These are phyloP conservation scores for Canna indica DNA, from an alignment of 176 grass and related monocot species.

Conservation along the genomic window DNA sequence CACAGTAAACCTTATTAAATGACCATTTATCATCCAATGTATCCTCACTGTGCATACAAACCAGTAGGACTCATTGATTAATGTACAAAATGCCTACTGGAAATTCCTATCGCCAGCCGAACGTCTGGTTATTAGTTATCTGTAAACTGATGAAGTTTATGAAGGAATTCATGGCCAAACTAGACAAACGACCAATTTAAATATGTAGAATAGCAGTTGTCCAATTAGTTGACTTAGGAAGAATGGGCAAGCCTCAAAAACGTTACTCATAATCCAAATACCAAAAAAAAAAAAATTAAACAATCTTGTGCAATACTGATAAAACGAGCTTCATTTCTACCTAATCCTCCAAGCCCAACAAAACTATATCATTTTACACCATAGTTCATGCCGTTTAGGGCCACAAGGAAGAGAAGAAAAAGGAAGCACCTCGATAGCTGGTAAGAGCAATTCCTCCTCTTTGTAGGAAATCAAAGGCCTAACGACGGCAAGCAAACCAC, in stretches of 20 bases:
- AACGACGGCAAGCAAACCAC: neutral
- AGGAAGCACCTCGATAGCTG: neutral
- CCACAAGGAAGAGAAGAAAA: neutral
- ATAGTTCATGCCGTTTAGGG: neutral
- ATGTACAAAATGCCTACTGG: neutral
- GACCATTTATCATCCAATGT: neutral
- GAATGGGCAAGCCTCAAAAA: neutral
- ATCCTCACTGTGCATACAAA: neutral
- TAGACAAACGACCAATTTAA: neutral
- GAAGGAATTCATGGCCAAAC: neutral
- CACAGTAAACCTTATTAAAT: neutral
- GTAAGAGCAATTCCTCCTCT: neutral
- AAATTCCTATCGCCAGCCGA: neutral
- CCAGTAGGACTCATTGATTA: neutral
- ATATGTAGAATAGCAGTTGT: neutral
- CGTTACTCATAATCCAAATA: neutral
- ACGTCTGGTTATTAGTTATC: neutral
- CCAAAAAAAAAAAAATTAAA: neutral
- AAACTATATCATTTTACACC: neutral
- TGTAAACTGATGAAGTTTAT: neutral
- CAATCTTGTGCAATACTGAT: neutral
- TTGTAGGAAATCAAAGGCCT: neutral
- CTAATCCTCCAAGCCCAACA: no score
- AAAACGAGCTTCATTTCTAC: neutral
- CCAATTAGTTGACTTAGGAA: neutral